phyloP scores from a whole-genome alignment of 2,329 filamentous ascomycete genomes.

The Botrytis pseudocinerea region DNA sequence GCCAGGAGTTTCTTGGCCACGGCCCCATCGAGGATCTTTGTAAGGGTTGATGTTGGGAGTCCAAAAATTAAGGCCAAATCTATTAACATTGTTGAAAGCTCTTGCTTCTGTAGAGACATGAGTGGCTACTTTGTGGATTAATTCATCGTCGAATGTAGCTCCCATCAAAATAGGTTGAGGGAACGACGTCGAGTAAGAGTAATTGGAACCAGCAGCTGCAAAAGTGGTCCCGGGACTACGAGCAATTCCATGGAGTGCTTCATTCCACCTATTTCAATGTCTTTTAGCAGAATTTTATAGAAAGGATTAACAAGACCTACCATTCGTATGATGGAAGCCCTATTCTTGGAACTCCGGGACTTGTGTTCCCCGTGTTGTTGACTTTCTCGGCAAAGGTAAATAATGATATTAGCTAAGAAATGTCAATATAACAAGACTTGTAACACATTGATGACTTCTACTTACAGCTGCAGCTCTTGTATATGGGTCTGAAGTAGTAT shows the following conservation, averaged over 20 bases:
- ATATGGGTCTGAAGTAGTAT: slow-evolving; percentile 25
- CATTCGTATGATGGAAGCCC: slow-evolving; percentile 52
- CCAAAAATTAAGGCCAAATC: slow-evolving; percentile 59
- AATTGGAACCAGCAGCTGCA: slow-evolving; percentile 50
- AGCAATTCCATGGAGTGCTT: slow-evolving; percentile 63
- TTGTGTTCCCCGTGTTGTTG: slow-evolving; percentile 26
- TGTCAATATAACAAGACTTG: background rate
- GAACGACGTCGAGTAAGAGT: slow-evolving; percentile 63
- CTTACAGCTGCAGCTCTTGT: slow-evolving; percentile 30
- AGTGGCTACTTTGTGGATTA: slow-evolving; percentile 57
- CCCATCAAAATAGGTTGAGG: slow-evolving; percentile 63
- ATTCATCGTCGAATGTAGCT: slow-evolving; percentile 63
- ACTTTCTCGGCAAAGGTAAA: slow-evolving; percentile 29
- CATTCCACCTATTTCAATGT: slow-evolving; percentile 48
- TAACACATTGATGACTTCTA: background rate
- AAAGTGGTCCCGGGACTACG: slow-evolving; percentile 51
- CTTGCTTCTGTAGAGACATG: slow-evolving; percentile 61
- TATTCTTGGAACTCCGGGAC: slow-evolving; percentile 29
- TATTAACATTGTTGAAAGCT: slow-evolving; percentile 62
- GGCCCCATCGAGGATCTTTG: slow-evolving; percentile 63
- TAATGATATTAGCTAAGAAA: slow-evolving; percentile 21
- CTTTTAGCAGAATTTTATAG: background rate
- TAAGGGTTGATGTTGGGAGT: slow-evolving; percentile 69
- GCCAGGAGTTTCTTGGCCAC: slow-evolving; percentile 61
- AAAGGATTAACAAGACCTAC: slow-evolving; percentile 22